Conservation (phyloP, 345 rosid genomes). For the Bruguiera sexangula region DNA sequence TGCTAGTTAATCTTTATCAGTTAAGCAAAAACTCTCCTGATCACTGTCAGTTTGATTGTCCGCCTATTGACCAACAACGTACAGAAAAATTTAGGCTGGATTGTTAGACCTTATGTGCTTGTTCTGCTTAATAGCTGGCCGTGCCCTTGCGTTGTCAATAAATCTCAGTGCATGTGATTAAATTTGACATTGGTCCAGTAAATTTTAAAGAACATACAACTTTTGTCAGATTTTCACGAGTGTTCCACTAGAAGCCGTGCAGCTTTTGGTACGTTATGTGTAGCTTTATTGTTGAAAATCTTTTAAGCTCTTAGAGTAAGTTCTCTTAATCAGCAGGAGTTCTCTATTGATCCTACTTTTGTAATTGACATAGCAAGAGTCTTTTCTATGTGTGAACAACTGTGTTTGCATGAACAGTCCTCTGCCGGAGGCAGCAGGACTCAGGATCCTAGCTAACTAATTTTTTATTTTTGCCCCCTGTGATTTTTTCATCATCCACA, state of each 20-base stretch:
- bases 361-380: too few relatives aligned
- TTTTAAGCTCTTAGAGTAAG: too few relatives aligned
- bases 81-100: background rate
- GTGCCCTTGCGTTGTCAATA: background rate
- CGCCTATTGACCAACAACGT: background rate
- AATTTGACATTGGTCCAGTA: background rate
- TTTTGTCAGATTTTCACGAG: too few relatives aligned
- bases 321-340: too few relatives aligned
- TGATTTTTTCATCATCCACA: background rate
- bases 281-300: too few relatives aligned
- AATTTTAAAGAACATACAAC: too few relatives aligned
- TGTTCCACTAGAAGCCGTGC: too few relatives aligned
- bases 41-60: background rate
- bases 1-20: background rate
- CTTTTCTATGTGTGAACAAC: too few relatives aligned
- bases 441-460: background rate
- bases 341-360: too few relatives aligned
- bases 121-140: background rate
- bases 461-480: background rate
- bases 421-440: background rate
- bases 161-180: background rate
- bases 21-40: background rate
- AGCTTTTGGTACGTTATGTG: too few relatives aligned
- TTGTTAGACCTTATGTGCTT: background rate
- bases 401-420: background rate